These are phyloP conservation scores for Ilyonectria mors-panacis DNA, from an alignment of 2,329 filamentous ascomycete species.

Conservation along the genomic window DNA sequence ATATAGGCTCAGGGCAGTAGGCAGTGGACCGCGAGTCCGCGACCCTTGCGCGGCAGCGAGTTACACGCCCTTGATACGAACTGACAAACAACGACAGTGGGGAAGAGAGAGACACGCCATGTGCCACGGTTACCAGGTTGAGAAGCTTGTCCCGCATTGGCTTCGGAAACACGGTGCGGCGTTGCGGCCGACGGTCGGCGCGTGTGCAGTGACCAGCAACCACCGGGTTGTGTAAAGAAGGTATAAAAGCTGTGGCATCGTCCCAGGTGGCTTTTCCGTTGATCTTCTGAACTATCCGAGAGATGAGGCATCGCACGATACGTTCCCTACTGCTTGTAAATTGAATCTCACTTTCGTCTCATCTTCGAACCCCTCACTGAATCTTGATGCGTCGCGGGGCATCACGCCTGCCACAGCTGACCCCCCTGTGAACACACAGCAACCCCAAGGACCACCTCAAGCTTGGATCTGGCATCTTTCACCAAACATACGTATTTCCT, in stretches of 20 bases:
- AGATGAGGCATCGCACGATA: neutral
- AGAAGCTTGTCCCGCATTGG: constrained; percentile 25
- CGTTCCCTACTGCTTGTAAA: neutral
- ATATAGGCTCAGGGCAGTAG: constrained; percentile 1
- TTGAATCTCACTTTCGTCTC: neutral
- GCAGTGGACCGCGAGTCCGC: neutral
- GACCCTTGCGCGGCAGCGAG: constrained; percentile 10
- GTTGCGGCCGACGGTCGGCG: constrained; percentile 34
- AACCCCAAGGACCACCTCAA: neutral
- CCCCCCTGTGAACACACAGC: neutral
- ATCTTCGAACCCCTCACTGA: neutral
- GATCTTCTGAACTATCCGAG: neutral
- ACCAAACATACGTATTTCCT: neutral
- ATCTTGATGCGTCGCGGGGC: constrained; percentile 2
- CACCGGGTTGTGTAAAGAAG: constrained; percentile 2
- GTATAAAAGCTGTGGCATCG: neutral
- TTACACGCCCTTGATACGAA: constrained; percentile 8
- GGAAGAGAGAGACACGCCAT: constrained; percentile 9
- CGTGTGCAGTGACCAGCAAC: neutral
- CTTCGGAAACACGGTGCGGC: constrained; percentile 41
- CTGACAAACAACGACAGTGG: constrained; percentile 11
- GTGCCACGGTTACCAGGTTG: neutral
- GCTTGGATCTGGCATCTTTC: neutral
- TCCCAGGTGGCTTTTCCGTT: neutral
- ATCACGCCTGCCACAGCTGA: constrained; percentile 1